Conservation (phyloP, 2,329 filamentous ascomycete species). For the Cladosporium sp. region DNA sequence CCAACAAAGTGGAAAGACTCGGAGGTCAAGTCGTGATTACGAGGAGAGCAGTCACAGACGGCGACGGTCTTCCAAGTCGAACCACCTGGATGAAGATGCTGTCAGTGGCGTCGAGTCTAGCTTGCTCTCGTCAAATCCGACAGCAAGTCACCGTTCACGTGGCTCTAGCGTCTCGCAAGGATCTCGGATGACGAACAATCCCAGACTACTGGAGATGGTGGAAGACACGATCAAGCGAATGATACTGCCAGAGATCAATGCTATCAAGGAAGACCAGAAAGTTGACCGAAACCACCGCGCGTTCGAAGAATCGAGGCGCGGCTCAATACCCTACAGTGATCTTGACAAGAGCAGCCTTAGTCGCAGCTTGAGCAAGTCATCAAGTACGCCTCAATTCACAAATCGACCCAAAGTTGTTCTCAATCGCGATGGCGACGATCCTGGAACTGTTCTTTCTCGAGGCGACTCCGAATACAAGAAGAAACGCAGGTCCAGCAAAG, state of each 20-base stretch:
- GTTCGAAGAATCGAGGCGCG: slow-evolving; percentile 65
- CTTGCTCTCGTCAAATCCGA: slow-evolving; percentile 59
- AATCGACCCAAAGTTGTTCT: slow-evolving; percentile 62
- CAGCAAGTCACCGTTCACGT: slow-evolving; percentile 58
- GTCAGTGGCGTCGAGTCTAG: slow-evolving; percentile 61
- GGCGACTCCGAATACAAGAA: slow-evolving; percentile 55
- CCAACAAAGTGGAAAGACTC: slow-evolving; percentile 46
- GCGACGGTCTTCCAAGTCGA: slow-evolving; percentile 46
- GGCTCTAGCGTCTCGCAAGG: slow-evolving; percentile 58
- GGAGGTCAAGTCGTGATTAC: slow-evolving; percentile 36
- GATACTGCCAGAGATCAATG: slow-evolving; percentile 87
- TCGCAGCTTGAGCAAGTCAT: slow-evolving; percentile 60
- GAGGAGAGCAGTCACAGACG: slow-evolving; percentile 36
- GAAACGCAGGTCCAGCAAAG: slow-evolving; percentile 55
- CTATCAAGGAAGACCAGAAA: slow-evolving; percentile 86
- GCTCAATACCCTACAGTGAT: slow-evolving; percentile 43
- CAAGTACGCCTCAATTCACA: slow-evolving; percentile 60
- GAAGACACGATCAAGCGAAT: slow-evolving; percentile 89
- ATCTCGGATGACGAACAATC: slow-evolving; percentile 89
- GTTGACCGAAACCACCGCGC: slow-evolving; percentile 69
- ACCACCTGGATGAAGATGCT: slow-evolving; percentile 53
- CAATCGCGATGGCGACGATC: slow-evolving; percentile 59
- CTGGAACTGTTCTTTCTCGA: slow-evolving; percentile 57
- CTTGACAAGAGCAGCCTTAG: slow-evolving; percentile 54
- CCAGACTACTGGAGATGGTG: slow-evolving; percentile 84